These are phyloP conservation scores for Eruca vesicaria DNA, from an alignment of 441 rosid genomes.

Conservation along the genomic window DNA sequence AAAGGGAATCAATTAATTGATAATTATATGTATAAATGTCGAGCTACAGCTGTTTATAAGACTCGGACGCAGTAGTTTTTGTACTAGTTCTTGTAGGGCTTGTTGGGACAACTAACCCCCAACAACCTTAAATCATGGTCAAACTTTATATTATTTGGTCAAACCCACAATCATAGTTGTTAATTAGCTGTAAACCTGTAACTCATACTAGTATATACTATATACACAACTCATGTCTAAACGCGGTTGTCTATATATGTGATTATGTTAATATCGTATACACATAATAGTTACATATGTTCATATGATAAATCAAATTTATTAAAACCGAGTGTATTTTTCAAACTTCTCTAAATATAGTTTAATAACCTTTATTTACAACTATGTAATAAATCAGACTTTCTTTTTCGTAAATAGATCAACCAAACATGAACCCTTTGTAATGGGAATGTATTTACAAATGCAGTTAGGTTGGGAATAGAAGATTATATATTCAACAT, in stretches of 20 bases:
- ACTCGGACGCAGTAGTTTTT: slow-evolving; percentile 10
- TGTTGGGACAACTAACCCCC: slow-evolving; percentile 17
- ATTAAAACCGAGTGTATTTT: neutral
- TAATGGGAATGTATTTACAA: neutral
- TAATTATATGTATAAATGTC: neutral
- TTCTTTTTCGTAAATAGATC: neutral
- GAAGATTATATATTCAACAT: neutral
- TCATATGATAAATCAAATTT: neutral
- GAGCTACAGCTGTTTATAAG: slow-evolving; percentile 30
- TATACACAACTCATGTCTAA: neutral
- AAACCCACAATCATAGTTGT: slow-evolving; percentile 31
- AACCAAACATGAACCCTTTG: neutral
- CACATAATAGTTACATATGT: neutral
- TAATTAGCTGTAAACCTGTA: slow-evolving; percentile 35
- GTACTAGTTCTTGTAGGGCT: slow-evolving; percentile 8
- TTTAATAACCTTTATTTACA: neutral
- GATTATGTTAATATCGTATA: neutral
- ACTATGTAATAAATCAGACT: neutral
- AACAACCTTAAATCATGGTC: slow-evolving; percentile 30
- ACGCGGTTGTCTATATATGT: neutral
- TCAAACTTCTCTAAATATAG: neutral
- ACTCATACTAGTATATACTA: neutral
- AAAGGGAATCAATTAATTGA: slow-evolving; percentile 1
- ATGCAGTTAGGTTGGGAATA: slow-evolving; percentile 6
- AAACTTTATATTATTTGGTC: slow-evolving; percentile 30